Evolutionary conservation across 1,284 basidiomycete species (phyloP), one percentile per base, ranked within the genome.

Genomic region (Ceratobasidium papillatum): DNA sequence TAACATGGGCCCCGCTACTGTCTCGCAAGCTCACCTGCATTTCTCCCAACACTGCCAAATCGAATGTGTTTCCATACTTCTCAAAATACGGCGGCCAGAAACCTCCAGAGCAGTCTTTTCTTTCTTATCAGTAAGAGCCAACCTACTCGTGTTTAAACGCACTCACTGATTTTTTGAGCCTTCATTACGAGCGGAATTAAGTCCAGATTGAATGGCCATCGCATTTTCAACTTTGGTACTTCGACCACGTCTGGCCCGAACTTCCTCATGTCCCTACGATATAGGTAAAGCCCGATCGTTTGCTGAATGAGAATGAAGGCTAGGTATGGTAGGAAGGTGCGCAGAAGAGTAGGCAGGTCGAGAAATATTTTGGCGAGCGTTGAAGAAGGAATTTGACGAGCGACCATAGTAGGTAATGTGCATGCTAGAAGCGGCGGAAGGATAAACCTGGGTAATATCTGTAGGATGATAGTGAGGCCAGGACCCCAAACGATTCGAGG

Each of bases 191-290:
- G 43, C 11, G 25, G 56, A 38, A 72, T 51, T n/a, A 58, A 61
- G n/a, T 72, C 69, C 19, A 72, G 30, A n/a, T 72, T 72, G 58
- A 56, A 61, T 1, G 58, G 58, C 17, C 61, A 32, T 22, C 19
- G 34, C n/a, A 25, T 47, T 25, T 62, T 49, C 17, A 51, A 17
- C 12, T 41, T 17, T 12, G 69, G 69, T 11, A 56, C 58, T 38
- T 72, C 58, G 25, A 52, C 45, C 3, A 72, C 58, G 27, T 62
- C 58, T 17, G 30, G 43, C 4, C 69, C 69, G 1, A 72, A 25
- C 3, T 30, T 34, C 32, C 32, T 61, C 27, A 58, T 41, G 41
- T 72, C 58, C 9, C 32, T 27, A 19, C 30, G 14, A 17, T 43
- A 19, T 11, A 25, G 32, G 14, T 62, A 52, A 3, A 25, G 19